A percentile compares a stretch with the other conserved stretches of the same genome.
These are phyloP conservation scores for Rhizopogon roseolus DNA, from an alignment of 768 basidiomycete species.

Conservation along the genomic window DNA sequence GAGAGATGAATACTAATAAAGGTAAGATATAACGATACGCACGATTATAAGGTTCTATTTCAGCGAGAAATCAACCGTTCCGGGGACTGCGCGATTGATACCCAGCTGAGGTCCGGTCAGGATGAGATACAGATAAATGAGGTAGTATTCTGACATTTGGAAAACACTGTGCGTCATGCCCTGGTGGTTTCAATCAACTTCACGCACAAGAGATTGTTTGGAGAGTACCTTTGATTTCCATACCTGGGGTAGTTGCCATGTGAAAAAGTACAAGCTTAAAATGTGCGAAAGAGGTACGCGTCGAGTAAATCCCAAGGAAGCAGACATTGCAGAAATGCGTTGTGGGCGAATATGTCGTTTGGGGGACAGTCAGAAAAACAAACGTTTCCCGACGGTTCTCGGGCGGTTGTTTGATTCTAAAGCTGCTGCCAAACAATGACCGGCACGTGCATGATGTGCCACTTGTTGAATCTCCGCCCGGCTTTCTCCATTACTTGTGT, in stretches of 20 bases:
- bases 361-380: background rate
- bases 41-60: constrained; percentile 77
- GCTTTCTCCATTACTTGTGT: constrained; percentile 7
- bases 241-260: constrained; percentile 41
- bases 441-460: too few relatives aligned
- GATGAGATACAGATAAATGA: background rate
- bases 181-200: constrained; percentile 32
- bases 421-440: constrained; percentile 22
- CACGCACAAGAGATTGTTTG: background rate
- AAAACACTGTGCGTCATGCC: constrained; percentile 78
- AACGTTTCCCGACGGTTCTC: background rate
- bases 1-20: background rate
- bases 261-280: constrained; percentile 1
- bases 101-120: constrained; percentile 42
- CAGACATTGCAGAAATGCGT: constrained; percentile 39
- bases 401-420: constrained; percentile 25
- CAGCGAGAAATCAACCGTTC: constrained; percentile 63
- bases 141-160: constrained; percentile 52
- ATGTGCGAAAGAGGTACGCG: constrained; percentile 34
- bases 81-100: constrained; percentile 64
- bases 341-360: background rate
- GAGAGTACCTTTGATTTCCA: constrained; percentile 68
- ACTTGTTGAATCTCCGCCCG: constrained; percentile 21
- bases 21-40: constrained; percentile 16
- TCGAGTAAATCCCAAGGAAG: constrained; percentile 67